Percentiles rank a stretch among this genome's conserved stretches.
Conservation (phyloP, 1,284 basidiomycete genomes). For the Microbotryum scabiosae region DNA sequence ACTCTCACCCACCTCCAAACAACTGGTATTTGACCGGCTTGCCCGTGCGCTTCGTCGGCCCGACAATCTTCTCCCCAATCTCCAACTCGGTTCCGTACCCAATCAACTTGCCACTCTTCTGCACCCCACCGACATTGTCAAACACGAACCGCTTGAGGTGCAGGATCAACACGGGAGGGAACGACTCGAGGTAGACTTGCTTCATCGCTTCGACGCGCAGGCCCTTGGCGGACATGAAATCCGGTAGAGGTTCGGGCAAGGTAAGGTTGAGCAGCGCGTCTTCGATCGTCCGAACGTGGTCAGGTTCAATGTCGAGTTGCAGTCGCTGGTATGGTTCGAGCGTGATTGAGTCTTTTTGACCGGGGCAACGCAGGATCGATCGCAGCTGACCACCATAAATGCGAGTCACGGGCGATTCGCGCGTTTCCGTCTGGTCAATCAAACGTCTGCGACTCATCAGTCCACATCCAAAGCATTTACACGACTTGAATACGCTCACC, state of each 20-base stretch:
- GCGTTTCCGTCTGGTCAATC: conserved; percentile 56
- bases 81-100: conserved; percentile 69
- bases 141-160: conserved; percentile 92
- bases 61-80: conserved; percentile 63
- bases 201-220: conserved; percentile 71
- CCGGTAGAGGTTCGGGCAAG: conserved; percentile 65
- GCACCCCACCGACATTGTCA: conserved; percentile 70
- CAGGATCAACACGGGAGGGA: conserved; percentile 78
- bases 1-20: conserved; percentile 62
- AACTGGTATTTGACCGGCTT: conserved; percentile 63
- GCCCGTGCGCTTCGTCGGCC: conserved; percentile 48
- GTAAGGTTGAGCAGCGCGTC: conserved; percentile 76
- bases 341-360: conserved; percentile 73
- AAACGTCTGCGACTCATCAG: not conserved
- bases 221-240: conserved; percentile 45
- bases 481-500: conserved; percentile 44
- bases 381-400: conserved; percentile 92
- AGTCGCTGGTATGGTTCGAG: conserved; percentile 89
- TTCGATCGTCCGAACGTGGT: conserved; percentile 66
- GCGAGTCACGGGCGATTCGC: conserved; percentile 77
- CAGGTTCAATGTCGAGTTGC: conserved; percentile 79
- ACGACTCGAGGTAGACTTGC: conserved; percentile 73
- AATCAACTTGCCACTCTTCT: conserved; percentile 78
- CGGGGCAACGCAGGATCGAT: conserved; percentile 72
- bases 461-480: not conserved